Conservation (phyloP, 176 grass and related monocot species). For the Aegilops tauschii region DNA sequence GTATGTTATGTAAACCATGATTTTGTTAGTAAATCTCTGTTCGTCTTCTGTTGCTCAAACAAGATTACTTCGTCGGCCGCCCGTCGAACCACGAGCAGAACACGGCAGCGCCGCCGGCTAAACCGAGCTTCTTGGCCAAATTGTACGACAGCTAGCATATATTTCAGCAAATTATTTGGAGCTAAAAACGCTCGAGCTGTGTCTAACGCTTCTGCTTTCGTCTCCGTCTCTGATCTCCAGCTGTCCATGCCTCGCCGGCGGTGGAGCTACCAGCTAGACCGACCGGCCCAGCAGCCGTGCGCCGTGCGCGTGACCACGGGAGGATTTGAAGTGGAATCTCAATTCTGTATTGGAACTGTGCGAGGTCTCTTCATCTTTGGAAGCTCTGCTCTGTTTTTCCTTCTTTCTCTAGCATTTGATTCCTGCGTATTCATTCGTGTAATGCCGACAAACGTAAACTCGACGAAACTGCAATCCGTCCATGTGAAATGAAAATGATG, state of each 20-base stretch:
- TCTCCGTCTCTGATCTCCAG: neutral
- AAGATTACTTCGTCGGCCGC: constrained; percentile 33
- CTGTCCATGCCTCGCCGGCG: constrained; percentile 18
- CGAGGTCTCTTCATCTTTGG: neutral
- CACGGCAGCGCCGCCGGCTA: too few species aligned
- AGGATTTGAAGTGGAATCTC: constrained; percentile 5
- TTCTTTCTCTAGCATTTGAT: neutral
- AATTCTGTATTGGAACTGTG: neutral
- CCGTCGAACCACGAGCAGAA: neutral
- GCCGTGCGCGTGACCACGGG: neutral
- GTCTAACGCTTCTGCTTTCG: neutral
- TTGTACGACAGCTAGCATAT: neutral
- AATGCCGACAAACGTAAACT: neutral
- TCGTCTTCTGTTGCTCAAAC: neutral
- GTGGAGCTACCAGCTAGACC: constrained; percentile 1
- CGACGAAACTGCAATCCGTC: neutral
- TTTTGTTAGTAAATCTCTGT: neutral
- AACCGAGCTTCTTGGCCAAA: constrained; percentile 26
- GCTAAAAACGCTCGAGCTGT: neutral
- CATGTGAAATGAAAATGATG: neutral
- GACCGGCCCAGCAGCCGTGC: neutral
- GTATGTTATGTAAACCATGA: neutral
- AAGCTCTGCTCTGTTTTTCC: neutral
- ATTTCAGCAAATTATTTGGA: neutral
- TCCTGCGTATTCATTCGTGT: neutral